phyloP scores from a whole-genome alignment of 345 rosid genomes.

The Limnanthes douglasii region DNA sequence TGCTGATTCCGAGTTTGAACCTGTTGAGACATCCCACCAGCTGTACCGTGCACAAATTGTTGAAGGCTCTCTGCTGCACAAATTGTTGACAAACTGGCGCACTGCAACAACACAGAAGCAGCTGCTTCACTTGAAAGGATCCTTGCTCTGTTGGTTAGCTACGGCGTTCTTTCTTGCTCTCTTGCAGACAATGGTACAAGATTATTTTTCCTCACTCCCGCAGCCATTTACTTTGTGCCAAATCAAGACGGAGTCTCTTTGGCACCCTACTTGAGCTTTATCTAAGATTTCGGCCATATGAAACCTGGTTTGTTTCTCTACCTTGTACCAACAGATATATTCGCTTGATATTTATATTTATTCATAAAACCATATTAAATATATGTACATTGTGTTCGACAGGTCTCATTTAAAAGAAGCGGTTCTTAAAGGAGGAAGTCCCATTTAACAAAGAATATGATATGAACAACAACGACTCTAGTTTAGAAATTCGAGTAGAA shows the following conservation, averaged over 20 bases:
- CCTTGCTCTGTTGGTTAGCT: conserved; percentile 29
- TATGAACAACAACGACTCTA: too few relatives aligned
- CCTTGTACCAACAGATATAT: too few relatives aligned
- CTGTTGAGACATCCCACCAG: conserved; percentile 72
- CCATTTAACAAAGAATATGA: too few relatives aligned
- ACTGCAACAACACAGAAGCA: conserved; percentile 25
- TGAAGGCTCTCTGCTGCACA: too few relatives aligned
- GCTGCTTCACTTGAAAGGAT: conserved; percentile 34
- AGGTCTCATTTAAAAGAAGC: too few relatives aligned
- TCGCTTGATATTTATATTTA: too few relatives aligned
- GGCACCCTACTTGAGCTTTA: neutral
- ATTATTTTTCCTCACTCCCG: conserved; percentile 9
- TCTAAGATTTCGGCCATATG: conserved; percentile 6
- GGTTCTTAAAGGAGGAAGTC: too few relatives aligned
- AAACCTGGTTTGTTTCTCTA: too few relatives aligned
- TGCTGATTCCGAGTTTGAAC: conserved; percentile 36
- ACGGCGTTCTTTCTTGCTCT: conserved; percentile 24
- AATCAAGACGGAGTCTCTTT: conserved; percentile 11
- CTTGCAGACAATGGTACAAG: conserved; percentile 8
- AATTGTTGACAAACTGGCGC: conserved; percentile 17
- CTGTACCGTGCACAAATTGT: conserved; percentile 74
- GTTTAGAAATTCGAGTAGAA: too few relatives aligned
- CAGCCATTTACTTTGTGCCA: conserved; percentile 4
- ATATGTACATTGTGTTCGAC: too few relatives aligned
- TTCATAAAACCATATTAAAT: too few relatives aligned